These are phyloP conservation scores for Cyclotella sp. DNA, from an alignment of 108 stramenopile genomes.

Conservation along the genomic window DNA sequence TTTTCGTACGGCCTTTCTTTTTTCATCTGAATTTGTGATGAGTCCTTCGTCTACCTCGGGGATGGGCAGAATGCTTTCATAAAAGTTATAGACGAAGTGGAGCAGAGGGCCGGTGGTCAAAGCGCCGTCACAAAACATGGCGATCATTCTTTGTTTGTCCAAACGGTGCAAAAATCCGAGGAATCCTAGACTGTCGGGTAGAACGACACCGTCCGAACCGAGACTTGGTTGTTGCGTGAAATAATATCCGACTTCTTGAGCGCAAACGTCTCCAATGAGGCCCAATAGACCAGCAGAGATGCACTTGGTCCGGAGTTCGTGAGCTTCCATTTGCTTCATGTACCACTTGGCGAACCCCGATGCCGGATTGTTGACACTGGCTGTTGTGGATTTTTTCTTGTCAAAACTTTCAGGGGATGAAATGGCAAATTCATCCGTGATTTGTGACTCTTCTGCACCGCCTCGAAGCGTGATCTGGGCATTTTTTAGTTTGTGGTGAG, in stretches of 20 bases:
- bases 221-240: not conserved
- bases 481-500: conserved; percentile 2
- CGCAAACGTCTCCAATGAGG: conserved; percentile 51
- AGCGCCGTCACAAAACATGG: conserved; percentile 46
- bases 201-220: not conserved
- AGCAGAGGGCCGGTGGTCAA: conserved; percentile 48
- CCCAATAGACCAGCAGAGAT: conserved; percentile 43
- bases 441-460: conserved; percentile 3
- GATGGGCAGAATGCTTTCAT: conserved; percentile 45
- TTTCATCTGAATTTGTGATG: not conserved
- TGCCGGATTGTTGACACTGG: not conserved
- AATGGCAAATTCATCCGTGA: not conserved
- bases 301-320: conserved; percentile 52
- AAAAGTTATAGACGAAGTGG: conserved; percentile 46
- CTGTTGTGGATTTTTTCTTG: conserved; percentile 1
- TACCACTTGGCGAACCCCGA: conserved; percentile 35
- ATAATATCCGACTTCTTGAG: conserved; percentile 40
- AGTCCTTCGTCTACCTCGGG: conserved; percentile 1
- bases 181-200: not conserved
- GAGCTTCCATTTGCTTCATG: conserved; percentile 45
- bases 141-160: conserved; percentile 46
- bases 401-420: not conserved
- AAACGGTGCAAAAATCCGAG: conserved; percentile 6
- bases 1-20: conserved; percentile 12
- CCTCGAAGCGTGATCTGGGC: conserved; percentile 19